phyloP scores from a whole-genome alignment of 73 alveolate species.

The Tetrahymena malaccensis region DNA sequence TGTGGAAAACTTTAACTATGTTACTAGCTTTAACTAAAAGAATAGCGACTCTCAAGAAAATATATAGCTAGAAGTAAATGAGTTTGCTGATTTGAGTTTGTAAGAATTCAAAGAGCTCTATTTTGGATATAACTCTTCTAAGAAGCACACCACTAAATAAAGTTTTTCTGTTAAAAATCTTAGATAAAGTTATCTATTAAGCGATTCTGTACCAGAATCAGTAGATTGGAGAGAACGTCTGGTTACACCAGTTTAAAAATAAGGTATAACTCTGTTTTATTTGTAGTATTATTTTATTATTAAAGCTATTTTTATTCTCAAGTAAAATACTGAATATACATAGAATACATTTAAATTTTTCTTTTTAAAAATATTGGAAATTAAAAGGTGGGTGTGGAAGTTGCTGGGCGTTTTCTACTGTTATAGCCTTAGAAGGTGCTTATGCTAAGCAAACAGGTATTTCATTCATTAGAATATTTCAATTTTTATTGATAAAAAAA shows the following conservation, averaged over 20 bases:
- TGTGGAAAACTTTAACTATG: neutral
- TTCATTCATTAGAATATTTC: neutral
- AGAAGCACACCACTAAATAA: neutral
- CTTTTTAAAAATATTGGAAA: too few species aligned
- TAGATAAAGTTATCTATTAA: neutral
- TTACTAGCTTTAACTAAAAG: neutral
- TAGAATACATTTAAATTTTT: too few species aligned
- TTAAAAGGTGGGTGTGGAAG: neutral
- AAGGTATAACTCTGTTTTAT: neutral
- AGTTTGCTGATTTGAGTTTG: neutral
- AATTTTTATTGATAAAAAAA: neutral
- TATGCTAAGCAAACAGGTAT: neutral
- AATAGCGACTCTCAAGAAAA: neutral
- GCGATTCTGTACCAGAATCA: neutral
- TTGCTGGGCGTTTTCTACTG: neutral
- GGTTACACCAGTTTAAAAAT: neutral
- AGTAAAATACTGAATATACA: too few species aligned
- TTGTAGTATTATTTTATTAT: neutral
- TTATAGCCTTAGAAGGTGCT: neutral
- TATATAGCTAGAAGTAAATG: neutral
- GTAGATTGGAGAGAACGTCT: neutral
- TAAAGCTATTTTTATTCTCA: too few species aligned
- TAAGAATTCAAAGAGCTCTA: neutral
- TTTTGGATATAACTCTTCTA: neutral
- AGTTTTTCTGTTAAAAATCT: neutral